Evolutionary conservation across 345 rosid species (phyloP), one percentile per base, ranked within the genome.

Genomic region (Gossypium rotundifolium): DNA sequence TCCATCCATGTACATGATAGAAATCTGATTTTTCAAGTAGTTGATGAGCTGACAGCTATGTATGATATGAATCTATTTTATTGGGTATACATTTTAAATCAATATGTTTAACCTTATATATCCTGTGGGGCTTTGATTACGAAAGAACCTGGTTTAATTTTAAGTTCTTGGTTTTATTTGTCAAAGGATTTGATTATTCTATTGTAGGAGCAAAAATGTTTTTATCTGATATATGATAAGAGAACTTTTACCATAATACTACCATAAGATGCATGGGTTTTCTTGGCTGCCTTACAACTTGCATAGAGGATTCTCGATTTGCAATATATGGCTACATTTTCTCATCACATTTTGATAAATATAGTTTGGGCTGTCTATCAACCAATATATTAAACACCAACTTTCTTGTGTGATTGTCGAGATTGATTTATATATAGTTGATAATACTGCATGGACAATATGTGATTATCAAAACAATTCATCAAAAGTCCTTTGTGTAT

Each of bases 211-310:
- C 20, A 22, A 67, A 45, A 22, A 2, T 45, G 40, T 65, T 44
- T 65, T 45, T 44, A 11, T 45, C 29, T 23, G 33, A 22, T 46
- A 22, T 45, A 66, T 33, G 54, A 12, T 45, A 45, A 66, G 33
- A 46, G 46, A 22, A 5, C 3, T 46, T 17, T 66, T 66, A 66
- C 38, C 54, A 45, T 22, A 33, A 23, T 13, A 13, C 8, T 25
- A 48, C 13, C 9, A 8, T 23, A 46, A 67, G 57, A 48, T 67
- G 57, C 40, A 46, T 23, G 1, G 11, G 4, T 8, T 48, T 14
- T 23, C 42, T 48, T 67, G 71, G 20, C n/a, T 67, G 57, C 72
- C 14, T 25, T 65, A 18, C 27, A 68, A 68, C 29, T 48, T 67
- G 20, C 25, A 38, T 67, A 27, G 33, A 20, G 38, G 11, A 67